Conservation (phyloP, 768 basidiomycete species). For the Termitomyces sp. region DNA sequence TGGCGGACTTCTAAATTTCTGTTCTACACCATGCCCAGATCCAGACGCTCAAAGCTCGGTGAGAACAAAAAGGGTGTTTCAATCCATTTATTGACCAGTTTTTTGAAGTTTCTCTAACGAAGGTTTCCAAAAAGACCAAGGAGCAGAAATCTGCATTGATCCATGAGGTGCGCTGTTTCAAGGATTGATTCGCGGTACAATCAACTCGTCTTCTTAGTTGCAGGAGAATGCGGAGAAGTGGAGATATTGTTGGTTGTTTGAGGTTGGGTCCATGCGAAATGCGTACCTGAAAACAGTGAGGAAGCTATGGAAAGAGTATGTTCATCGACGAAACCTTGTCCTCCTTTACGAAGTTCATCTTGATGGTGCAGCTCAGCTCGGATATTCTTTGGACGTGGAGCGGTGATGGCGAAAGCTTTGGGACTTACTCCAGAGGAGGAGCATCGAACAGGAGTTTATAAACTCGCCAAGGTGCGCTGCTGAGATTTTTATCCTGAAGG, state of each 20-base stretch:
- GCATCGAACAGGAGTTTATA: constrained; percentile 69
- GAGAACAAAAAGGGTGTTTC: constrained; percentile 22
- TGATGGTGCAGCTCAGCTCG: constrained; percentile 62
- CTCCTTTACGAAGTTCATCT: constrained; percentile 1
- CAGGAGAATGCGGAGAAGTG: constrained; percentile 84
- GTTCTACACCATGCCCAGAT: constrained; percentile 67
- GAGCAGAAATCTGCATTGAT: constrained; percentile 86
- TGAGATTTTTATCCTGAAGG: background rate
- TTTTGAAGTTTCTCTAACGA: constrained; percentile 79
- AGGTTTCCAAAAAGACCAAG: constrained; percentile 89
- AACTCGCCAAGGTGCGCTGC: constrained; percentile 66
- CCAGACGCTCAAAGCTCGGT: constrained; percentile 88
- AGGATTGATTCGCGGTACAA: background rate
- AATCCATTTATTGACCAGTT: constrained; percentile 7
- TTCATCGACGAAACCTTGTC: constrained; percentile 7
- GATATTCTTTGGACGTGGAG: constrained; percentile 81
- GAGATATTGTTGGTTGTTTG: constrained; percentile 94
- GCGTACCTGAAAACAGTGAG: constrained; percentile 91
- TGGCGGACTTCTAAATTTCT: constrained; percentile 45
- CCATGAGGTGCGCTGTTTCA: constrained; percentile 51
- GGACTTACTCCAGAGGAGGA: constrained; percentile 87
- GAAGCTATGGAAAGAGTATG: constrained; percentile 88
- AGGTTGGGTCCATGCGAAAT: constrained; percentile 94
- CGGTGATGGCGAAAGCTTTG: constrained; percentile 95
- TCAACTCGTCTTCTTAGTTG: constrained; percentile 40